Conservation (phyloP, 345 rosid species). For the Populus tremula region DNA sequence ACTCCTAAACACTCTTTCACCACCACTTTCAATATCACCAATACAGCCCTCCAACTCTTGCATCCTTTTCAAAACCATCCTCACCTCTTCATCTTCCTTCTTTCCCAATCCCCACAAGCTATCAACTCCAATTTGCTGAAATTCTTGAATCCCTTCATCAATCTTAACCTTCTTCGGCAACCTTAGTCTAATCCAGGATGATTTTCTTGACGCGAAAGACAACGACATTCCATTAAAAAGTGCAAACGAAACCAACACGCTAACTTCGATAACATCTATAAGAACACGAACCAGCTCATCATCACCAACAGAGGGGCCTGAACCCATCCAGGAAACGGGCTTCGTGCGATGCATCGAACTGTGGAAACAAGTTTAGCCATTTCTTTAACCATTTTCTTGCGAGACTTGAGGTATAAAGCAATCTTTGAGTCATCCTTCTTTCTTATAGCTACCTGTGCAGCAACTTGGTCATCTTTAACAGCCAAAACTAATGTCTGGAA, state of each 20-base stretch:
- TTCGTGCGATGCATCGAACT: constrained; percentile 19
- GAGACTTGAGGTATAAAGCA: constrained; percentile 28
- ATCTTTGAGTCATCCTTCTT: constrained; percentile 45
- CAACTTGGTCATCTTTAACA: constrained; percentile 47
- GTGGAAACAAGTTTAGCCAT: constrained; percentile 34
- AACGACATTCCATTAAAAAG: constrained; percentile 38
- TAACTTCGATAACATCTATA: constrained; percentile 36
- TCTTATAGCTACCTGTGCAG: constrained; percentile 49
- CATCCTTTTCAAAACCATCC: constrained; percentile 39
- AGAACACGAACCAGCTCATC: constrained; percentile 33
- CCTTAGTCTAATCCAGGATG: constrained; percentile 28
- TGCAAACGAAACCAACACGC: constrained; percentile 38
- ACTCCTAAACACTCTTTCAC: constrained; percentile 50
- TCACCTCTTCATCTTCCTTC: constrained; percentile 48
- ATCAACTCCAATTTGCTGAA: constrained; percentile 29
- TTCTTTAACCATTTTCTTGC: constrained; percentile 41
- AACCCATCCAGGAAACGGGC: constrained; percentile 13
- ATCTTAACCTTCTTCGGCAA: constrained; percentile 14
- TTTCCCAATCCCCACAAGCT: constrained; percentile 43
- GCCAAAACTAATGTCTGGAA: constrained; percentile 41
- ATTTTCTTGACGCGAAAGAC: constrained; percentile 28
- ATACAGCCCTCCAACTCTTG: constrained; percentile 41
- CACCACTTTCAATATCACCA: constrained; percentile 30
- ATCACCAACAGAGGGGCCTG: constrained; percentile 13
- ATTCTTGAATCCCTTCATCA: constrained; percentile 43